Conservation (phyloP, 805 yeast genomes). For the Sporopachydermia lactativora region DNA sequence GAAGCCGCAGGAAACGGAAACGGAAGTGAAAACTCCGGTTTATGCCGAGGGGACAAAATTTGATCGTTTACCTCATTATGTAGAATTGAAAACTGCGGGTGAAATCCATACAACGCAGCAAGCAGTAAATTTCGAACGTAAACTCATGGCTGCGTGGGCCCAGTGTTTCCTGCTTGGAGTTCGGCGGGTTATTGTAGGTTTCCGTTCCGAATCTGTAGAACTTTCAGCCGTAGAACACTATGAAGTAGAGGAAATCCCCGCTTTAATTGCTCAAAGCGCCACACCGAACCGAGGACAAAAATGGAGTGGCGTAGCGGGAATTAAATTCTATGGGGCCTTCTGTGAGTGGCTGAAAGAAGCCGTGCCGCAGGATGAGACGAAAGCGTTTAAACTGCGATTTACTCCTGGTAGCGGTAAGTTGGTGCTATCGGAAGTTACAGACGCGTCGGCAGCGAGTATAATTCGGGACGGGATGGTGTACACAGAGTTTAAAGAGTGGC, state of each 20-base stretch:
- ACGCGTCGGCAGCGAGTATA: constrained; percentile 22
- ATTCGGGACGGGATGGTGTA: constrained; percentile 31
- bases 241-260: constrained; percentile 67
- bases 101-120: constrained; percentile 41
- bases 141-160: constrained; percentile 77
- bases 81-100: constrained; percentile 67
- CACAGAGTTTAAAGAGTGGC: constrained; percentile 40
- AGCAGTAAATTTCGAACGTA: constrained; percentile 55
- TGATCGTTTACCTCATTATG: constrained; percentile 57
- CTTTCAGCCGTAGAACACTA: constrained; percentile 60
- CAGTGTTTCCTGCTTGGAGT: constrained; percentile 85
- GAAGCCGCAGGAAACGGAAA: constrained; percentile 7
- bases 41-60: constrained; percentile 11
- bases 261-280: constrained; percentile 38
- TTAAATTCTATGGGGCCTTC: constrained; percentile 78
- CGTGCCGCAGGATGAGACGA: constrained; percentile 39
- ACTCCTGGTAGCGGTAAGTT: constrained; percentile 41
- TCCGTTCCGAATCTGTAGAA: constrained; percentile 59
- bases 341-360: constrained; percentile 58
- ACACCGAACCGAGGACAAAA: constrained; percentile 25
- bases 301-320: constrained; percentile 62
- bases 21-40: constrained; percentile 8
- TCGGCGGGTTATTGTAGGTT: constrained; percentile 71
- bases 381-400: constrained; percentile 40
- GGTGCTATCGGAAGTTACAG: constrained; percentile 32